Percentiles rank a stretch among this genome's conserved stretches.
Conservation (phyloP, 768 basidiomycete genomes). For the Pleurotus sapidus region DNA sequence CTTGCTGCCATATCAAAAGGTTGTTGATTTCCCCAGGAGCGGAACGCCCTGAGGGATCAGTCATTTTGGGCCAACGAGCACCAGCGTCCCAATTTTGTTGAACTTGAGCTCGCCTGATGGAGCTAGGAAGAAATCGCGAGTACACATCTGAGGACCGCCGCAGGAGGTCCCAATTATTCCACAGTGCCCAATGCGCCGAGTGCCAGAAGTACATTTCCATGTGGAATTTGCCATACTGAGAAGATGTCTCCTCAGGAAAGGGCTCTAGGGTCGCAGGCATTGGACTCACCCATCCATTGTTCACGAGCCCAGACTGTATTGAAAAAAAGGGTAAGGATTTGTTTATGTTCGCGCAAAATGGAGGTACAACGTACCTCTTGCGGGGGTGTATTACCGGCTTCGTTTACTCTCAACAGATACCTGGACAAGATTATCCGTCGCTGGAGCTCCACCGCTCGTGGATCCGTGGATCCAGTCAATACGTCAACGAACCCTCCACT, state of each 20-base stretch:
- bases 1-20: constrained; percentile 62
- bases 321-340: not conserved
- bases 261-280: no score
- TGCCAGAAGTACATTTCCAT: constrained; percentile 62
- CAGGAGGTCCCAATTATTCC: constrained; percentile 60
- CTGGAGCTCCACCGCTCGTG: constrained; percentile 53
- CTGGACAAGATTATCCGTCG: constrained; percentile 53
- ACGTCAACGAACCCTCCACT: constrained; percentile 52
- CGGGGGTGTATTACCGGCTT: constrained; percentile 51
- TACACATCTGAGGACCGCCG: constrained; percentile 41
- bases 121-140: constrained; percentile 41
- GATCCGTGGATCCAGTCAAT: constrained; percentile 43
- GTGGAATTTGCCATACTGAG: constrained; percentile 51
- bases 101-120: constrained; percentile 44
- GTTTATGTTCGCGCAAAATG: not conserved
- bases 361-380: constrained; percentile 43
- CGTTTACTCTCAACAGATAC: constrained; percentile 58
- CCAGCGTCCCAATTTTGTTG: constrained; percentile 52
- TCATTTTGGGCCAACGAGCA: constrained; percentile 67
- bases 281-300: constrained; percentile 51
- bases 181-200: constrained; percentile 54
- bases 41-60: constrained; percentile 55
- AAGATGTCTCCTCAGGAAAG: no score
- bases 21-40: constrained; percentile 62
- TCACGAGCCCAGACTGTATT: constrained; percentile 48